These are phyloP conservation scores for Oenanthe sinensis DNA, from an alignment of 129 eudicot species.

Conservation along the genomic window DNA sequence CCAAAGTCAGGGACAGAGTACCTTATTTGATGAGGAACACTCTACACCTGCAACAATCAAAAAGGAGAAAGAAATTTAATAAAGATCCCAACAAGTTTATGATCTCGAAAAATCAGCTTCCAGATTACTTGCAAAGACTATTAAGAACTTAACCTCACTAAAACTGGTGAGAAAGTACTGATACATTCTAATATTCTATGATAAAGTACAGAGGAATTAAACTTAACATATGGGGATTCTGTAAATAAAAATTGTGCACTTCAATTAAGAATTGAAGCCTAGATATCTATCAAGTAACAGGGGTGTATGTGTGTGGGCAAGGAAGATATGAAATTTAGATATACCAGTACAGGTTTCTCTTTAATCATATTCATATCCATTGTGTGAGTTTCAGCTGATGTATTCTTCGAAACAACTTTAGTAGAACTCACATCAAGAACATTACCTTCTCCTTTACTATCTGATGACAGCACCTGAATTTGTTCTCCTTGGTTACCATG, in stretches of 20 bases:
- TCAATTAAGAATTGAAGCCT: background rate
- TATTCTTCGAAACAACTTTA: constrained; percentile 41
- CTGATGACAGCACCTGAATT: constrained; percentile 22
- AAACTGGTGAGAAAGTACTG: background rate
- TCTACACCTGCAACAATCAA: constrained; percentile 37
- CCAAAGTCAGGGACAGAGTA: constrained; percentile 20
- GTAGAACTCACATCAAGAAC: constrained; percentile 19
- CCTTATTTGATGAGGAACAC: constrained; percentile 46
- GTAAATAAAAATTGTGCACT: background rate
- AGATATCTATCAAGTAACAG: background rate
- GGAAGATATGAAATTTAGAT: background rate
- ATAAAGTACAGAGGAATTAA: background rate
- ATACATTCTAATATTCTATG: background rate
- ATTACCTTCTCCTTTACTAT: constrained; percentile 45
- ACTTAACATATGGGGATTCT: background rate
- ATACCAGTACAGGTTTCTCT: constrained; percentile 45
- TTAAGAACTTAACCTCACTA: background rate
- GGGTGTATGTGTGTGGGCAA: background rate
- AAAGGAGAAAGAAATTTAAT: constrained; percentile 1
- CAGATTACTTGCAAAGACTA: background rate
- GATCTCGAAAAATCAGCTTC: constrained; percentile 5
- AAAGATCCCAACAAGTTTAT: background rate
- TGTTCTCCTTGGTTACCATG: constrained; percentile 34
- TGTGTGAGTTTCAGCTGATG: constrained; percentile 66
- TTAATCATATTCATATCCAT: constrained; percentile 44